Percentiles rank a stretch among this genome's conserved stretches.
phyloP scores from a whole-genome alignment of 2,329 filamentous ascomycete species.

The Rasamsonia emersonii region DNA sequence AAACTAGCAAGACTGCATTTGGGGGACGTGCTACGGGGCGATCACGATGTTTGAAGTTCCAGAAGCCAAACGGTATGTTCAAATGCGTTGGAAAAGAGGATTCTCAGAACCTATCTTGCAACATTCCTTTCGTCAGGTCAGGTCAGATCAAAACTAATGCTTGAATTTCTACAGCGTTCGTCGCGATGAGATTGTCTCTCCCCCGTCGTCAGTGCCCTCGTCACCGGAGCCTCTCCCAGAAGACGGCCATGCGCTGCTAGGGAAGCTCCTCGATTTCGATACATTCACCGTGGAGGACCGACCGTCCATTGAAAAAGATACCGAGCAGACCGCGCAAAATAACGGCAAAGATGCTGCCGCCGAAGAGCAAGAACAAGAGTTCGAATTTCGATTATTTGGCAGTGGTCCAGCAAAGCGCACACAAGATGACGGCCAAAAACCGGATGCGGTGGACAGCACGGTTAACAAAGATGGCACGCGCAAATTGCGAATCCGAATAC shows the following conservation, averaged over 20 bases:
- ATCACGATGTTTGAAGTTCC: constrained; percentile 28
- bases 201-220: constrained; percentile 20
- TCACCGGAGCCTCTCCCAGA: constrained; percentile 20
- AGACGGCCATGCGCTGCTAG: constrained; percentile 24
- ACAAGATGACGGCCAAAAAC: not conserved
- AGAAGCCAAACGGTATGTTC: constrained; percentile 26
- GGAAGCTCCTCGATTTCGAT: constrained; percentile 26
- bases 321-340: not conserved
- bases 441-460: not conserved
- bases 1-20: too few relatives aligned
- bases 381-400: constrained; percentile 36
- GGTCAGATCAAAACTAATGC: not conserved
- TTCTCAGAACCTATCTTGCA: too few relatives aligned
- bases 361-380: constrained; percentile 34
- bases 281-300: constrained; percentile 10
- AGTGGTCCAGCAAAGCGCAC: constrained; percentile 8
- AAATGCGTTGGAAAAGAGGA: too few relatives aligned
- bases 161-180: constrained; percentile 20
- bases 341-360: constrained; percentile 5
- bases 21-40: too few relatives aligned
- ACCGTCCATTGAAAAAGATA: not conserved
- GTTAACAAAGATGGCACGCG: constrained; percentile 15
- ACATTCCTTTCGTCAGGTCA: too few relatives aligned
- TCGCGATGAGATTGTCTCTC: constrained; percentile 27
- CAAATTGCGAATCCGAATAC: constrained; percentile 31